Base-by-base conservation (phyloP, 2,329 filamentous ascomycete species). In the Aspergillus sp. region DNA sequence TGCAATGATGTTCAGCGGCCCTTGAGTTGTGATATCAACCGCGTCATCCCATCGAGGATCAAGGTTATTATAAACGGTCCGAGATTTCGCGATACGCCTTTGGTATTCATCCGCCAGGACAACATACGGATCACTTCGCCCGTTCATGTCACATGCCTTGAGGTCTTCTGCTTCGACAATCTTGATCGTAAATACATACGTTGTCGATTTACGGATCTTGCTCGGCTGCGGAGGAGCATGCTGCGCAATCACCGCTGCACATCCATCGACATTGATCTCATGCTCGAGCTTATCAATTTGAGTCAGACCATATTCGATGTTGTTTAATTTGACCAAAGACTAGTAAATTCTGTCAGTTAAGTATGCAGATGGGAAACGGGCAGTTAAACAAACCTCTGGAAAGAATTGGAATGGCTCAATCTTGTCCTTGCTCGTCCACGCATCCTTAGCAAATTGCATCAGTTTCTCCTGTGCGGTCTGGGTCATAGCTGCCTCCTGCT, bases 171-270 rank as follows among this genome's bases (percentile, higher is more conserved):
- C 93, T 68, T 98, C 93, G 28, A 98, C 90, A 49, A 98, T 90
- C 71, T 98, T 98, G 70, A 98, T 90, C 0, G 93, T 97, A 69
- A 98, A 98, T 46, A 96, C 90, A 64, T 94, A 97, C 63, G 94
- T 96, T 52, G 82, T 86, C 38, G 84, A 81, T 58, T 82, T 85
- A 57, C 82, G 82, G 47, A 79, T 75, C 60, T 76, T 76, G 50
- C 81, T 79, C n/a, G 82, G 81, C 45, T 80, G 75, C 1, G 86
- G 83, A 6, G 87, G 87, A 28, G 87, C 81, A 52, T 85, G 76
- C 58, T 79, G 82, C 41, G 83, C 81, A 43, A 98, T 80, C 10
- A 94, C 81, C 44, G 86, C 83, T 3, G 90, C 90, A 60, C 89
- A 96, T 7, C 79, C 85, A 63, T 98, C 93, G 8, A 94, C 89